Evolutionary conservation across 2,329 filamentous ascomycete species (phyloP).

Genomic region (Ophiostoma pallidulum): DNA sequence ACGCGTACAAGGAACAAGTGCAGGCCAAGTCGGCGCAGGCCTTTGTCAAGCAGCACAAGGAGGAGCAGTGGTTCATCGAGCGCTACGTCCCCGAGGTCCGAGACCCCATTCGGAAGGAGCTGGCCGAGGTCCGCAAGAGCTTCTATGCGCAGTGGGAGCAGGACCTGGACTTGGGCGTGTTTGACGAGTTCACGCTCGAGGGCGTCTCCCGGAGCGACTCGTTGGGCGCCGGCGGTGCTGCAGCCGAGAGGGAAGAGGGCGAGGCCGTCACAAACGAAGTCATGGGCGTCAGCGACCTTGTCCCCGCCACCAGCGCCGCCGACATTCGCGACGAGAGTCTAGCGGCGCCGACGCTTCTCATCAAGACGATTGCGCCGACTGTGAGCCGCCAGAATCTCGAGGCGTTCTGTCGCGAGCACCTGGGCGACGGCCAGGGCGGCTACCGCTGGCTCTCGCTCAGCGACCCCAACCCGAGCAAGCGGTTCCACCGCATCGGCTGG

Average conservation of each 20-base stretch:
- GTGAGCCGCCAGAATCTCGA: slow-evolving; percentile 91
- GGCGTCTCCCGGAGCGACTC: slow-evolving; percentile 88
- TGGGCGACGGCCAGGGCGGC: slow-evolving; percentile 82
- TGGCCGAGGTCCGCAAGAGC: slow-evolving; percentile 70
- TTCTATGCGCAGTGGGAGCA: slow-evolving; percentile 82
- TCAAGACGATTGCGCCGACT: slow-evolving; percentile 96
- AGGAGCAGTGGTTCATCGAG: slow-evolving; percentile 97
- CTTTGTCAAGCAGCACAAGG: slow-evolving; percentile 87
- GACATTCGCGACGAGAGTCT: slow-evolving; percentile 85
- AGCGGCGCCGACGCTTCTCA: slow-evolving; percentile 82
- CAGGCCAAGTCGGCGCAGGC: slow-evolving; percentile 72
- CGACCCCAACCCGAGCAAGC: slow-evolving; percentile 92
- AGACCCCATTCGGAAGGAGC: slow-evolving; percentile 61
- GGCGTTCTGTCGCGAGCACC: slow-evolving; percentile 85
- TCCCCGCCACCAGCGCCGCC: slow-evolving; percentile 72
- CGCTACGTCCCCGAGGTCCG: slow-evolving; percentile 80
- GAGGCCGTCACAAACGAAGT: slow-evolving; percentile 91
- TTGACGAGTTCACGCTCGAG: slow-evolving; percentile 91
- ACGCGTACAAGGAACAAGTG: slow-evolving; percentile 57
- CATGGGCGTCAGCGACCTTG: slow-evolving; percentile 80
- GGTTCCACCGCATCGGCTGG: slow-evolving; percentile 97
- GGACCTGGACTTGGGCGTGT: slow-evolving; percentile 73
- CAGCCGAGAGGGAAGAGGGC: slow-evolving; percentile 84
- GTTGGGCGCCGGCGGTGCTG: slow-evolving; percentile 75
- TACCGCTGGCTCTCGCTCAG: slow-evolving; percentile 95